Percentiles rank a stretch among this genome's conserved stretches.
Evolutionary conservation across 495 filamentous ascomycete genomes (phyloP).

Genomic region (Amniculicola lignicola): DNA sequence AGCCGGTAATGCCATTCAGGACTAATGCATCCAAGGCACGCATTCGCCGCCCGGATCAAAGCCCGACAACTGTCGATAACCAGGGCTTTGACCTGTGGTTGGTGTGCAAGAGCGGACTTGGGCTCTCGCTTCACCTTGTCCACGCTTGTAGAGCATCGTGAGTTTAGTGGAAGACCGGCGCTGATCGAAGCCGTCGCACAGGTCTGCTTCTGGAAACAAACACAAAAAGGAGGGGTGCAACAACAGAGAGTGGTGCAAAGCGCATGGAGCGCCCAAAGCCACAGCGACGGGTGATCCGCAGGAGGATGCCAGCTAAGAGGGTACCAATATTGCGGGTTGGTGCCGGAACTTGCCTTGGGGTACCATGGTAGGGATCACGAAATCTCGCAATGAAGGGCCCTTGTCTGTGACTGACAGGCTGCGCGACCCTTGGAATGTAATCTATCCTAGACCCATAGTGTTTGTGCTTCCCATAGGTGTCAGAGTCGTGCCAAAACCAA

Average conservation of each 20-base stretch:
- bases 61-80: too few species aligned
- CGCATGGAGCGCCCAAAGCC: slow-evolving; percentile 32
- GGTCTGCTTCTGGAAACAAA: slow-evolving; percentile 25
- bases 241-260: slow-evolving; percentile 16
- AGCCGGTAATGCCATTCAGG: slow-evolving; percentile 27
- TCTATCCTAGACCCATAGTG: slow-evolving; percentile 19
- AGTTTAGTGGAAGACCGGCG: not conserved
- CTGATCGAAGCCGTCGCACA: not conserved
- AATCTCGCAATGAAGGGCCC: slow-evolving; percentile 14
- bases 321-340: slow-evolving; percentile 34
- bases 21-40: slow-evolving; percentile 17
- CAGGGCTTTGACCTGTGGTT: too few species aligned
- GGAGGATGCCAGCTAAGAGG: slow-evolving; percentile 6
- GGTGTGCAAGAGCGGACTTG: not conserved
- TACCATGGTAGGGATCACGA: slow-evolving; percentile 3
- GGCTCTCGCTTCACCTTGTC: slow-evolving; percentile 29
- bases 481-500: slow-evolving; percentile 1
- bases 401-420: slow-evolving; percentile 5
- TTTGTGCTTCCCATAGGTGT: not conserved
- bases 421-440: slow-evolving; percentile 11
- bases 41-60: too few species aligned
- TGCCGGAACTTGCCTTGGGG: slow-evolving; percentile 5
- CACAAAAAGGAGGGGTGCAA: slow-evolving; percentile 8
- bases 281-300: slow-evolving; percentile 35
- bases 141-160: slow-evolving; percentile 5